Conservation (phyloP, 345 rosid species). For the Sisymbrium altissimum region DNA sequence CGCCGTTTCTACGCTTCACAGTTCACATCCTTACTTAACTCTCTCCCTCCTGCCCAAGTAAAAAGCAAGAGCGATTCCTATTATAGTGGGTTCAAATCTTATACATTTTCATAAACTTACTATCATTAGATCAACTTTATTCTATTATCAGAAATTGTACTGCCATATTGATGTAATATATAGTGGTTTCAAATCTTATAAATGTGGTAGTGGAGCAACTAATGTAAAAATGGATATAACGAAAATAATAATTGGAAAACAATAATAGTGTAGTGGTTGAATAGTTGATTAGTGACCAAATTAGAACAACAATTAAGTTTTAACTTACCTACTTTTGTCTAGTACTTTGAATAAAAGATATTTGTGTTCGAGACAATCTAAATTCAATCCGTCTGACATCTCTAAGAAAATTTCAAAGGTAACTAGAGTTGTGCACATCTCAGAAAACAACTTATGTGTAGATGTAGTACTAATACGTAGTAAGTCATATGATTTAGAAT, state of each 20-base stretch:
- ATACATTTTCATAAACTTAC: not conserved
- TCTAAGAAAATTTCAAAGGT: no score
- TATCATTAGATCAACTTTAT: not conserved
- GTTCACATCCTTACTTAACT: conserved; percentile 14
- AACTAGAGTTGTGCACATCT: no score
- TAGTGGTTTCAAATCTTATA: not conserved
- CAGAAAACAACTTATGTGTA: no score
- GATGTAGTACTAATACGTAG: not conserved
- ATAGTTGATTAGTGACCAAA: not conserved
- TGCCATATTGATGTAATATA: not conserved
- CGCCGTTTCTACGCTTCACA: conserved; percentile 30
- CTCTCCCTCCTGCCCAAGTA: not conserved
- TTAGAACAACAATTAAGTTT: not conserved
- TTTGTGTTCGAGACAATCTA: no score
- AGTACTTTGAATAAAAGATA: no score
- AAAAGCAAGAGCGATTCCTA: not conserved
- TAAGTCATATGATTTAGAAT: not conserved
- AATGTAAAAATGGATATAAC: not conserved
- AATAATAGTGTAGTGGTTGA: no score
- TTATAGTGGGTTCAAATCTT: not conserved
- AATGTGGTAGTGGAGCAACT: not conserved
- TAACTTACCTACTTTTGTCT: no score
- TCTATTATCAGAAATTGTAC: not conserved
- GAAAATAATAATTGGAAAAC: not conserved
- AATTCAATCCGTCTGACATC: no score